Conservation (phyloP, 805 yeast genomes). For the Hemisphaericaspora nanyangensis region DNA sequence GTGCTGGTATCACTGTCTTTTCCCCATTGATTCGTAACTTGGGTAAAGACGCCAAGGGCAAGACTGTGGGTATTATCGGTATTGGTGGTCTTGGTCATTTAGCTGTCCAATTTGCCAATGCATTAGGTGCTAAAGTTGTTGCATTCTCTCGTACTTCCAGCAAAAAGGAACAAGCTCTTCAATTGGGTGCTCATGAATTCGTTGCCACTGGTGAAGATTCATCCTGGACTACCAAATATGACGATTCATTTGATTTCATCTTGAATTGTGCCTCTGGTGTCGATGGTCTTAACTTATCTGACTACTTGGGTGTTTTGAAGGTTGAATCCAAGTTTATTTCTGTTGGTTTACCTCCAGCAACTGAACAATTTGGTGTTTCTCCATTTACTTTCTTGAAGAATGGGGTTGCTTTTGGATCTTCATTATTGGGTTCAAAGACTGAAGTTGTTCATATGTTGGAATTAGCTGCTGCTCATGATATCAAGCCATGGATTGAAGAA, state of each 20-base stretch:
- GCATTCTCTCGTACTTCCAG: conserved; percentile 34
- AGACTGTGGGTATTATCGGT: conserved; percentile 57
- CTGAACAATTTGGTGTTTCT: conserved; percentile 40
- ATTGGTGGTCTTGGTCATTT: conserved; percentile 69
- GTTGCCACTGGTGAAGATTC: conserved; percentile 50
- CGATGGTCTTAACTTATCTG: conserved; percentile 27
- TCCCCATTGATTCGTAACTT: conserved; percentile 47
- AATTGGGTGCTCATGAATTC: conserved; percentile 30
- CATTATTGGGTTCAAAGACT: conserved; percentile 56
- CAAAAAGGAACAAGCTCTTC: conserved; percentile 27
- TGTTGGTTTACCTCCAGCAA: conserved; percentile 60
- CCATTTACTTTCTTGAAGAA: conserved; percentile 50
- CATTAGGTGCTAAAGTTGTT: conserved; percentile 61
- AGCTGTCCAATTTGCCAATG: conserved; percentile 55
- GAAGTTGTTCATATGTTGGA: conserved; percentile 67
- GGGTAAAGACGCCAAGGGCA: conserved; percentile 19
- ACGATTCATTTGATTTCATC: conserved; percentile 41
- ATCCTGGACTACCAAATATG: conserved; percentile 34
- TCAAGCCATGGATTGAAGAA: conserved; percentile 62
- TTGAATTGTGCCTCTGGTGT: conserved; percentile 43
- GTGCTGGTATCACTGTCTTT: conserved; percentile 55
- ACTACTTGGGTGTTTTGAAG: conserved; percentile 40
- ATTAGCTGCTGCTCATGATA: conserved; percentile 54
- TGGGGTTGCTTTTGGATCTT: conserved; percentile 54
- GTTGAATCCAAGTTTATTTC: conserved; percentile 57